phyloP scores from a whole-genome alignment of 1,284 basidiomycete species.

The Austroboletus novae-zelandiae region DNA sequence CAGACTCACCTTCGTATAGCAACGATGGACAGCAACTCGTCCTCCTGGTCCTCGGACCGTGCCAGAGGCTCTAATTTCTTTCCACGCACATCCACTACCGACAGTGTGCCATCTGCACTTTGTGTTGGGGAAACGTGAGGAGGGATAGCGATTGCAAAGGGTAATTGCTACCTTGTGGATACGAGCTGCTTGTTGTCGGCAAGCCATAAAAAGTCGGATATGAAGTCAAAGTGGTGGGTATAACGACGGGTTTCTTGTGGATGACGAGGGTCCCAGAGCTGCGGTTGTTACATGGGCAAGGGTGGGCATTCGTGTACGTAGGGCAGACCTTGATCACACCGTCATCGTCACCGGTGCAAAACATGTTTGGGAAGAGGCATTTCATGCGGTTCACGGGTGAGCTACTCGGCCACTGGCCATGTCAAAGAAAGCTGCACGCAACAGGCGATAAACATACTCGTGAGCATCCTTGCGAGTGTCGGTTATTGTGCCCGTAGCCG shows the following conservation, averaged over 20 bases:
- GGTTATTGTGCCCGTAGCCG: slow-evolving; percentile 58
- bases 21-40: slow-evolving; percentile 85
- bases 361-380: slow-evolving; percentile 62
- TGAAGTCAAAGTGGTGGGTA: slow-evolving; percentile 92
- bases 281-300: slow-evolving; percentile 1
- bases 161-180: slow-evolving; percentile 68
- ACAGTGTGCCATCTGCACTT: slow-evolving; percentile 90
- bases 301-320: neutral
- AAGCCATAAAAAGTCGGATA: slow-evolving; percentile 89
- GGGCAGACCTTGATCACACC: slow-evolving; percentile 82
- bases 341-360: slow-evolving; percentile 91
- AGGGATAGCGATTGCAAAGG: neutral
- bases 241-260: slow-evolving; percentile 65
- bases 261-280: slow-evolving; percentile 89
- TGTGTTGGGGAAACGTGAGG: slow-evolving; percentile 2
- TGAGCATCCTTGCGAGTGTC: slow-evolving; percentile 70
- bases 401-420: slow-evolving; percentile 45
- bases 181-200: slow-evolving; percentile 84
- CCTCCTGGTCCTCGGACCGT: slow-evolving; percentile 93
- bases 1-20: slow-evolving; percentile 71
- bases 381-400: slow-evolving; percentile 84
- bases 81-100: slow-evolving; percentile 84
- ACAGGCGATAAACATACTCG: slow-evolving; percentile 57
- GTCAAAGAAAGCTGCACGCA: slow-evolving; percentile 31
- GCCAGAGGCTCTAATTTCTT: slow-evolving; percentile 73